These are phyloP conservation scores for Rhizomucor miehei DNA, from an alignment of 371 early-diverging fungal genomes.

Conservation along the genomic window DNA sequence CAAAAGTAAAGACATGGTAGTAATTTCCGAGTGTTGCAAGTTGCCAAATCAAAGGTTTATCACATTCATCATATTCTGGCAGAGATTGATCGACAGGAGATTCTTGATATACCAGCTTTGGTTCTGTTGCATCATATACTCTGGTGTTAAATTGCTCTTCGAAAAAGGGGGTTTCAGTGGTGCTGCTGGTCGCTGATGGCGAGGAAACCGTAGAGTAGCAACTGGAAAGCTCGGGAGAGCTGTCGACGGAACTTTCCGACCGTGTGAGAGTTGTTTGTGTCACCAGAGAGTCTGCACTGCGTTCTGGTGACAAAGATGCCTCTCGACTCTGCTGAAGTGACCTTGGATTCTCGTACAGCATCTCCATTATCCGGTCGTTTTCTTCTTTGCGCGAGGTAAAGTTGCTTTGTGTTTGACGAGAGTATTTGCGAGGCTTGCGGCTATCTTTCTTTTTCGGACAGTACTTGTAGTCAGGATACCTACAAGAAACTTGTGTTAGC, in stretches of 20 bases:
- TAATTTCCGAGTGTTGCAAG: no score
- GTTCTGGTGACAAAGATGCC: neutral
- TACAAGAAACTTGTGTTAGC: neutral
- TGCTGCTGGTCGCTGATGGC: no score
- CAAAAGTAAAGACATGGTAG: no score
- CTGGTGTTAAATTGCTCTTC: no score
- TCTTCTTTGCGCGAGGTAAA: constrained; percentile 9
- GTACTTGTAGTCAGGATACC: constrained; percentile 21
- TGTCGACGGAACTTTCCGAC: neutral
- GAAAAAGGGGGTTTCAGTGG: no score
- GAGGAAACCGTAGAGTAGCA: neutral
- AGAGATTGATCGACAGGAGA: no score
- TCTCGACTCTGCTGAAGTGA: neutral
- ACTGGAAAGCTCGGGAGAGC: neutral
- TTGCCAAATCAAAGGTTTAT: no score
- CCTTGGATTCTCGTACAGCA: constrained; percentile 5
- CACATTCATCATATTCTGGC: no score
- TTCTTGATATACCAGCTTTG: no score
- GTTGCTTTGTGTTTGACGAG: neutral
- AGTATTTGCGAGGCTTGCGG: constrained; percentile 7
- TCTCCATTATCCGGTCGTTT: constrained; percentile 8
- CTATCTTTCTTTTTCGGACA: constrained; percentile 1
- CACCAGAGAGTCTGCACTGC: neutral
- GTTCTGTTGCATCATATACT: no score
- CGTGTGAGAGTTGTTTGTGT: neutral